Conservation (phyloP, 2,329 filamentous ascomycete genomes). For the Sclerotinia borealis region DNA sequence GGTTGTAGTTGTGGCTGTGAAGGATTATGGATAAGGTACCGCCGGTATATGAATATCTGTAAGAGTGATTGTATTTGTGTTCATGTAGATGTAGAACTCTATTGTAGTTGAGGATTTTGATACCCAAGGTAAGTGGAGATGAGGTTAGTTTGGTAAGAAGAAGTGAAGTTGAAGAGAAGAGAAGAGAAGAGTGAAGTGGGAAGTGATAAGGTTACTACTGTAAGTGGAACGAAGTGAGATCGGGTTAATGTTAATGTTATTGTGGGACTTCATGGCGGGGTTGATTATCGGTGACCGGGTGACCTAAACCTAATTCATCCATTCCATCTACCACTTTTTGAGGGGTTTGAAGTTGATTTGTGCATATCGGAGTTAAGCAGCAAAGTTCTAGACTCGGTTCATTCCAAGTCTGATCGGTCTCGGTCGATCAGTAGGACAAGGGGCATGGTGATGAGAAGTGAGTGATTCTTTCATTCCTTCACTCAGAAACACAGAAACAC, state of each 20-base stretch:
- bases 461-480: no score
- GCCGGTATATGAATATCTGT: background rate
- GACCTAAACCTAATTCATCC: no score
- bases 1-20: background rate
- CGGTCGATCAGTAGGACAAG: no score
- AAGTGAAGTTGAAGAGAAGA: background rate
- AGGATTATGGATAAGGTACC: background rate
- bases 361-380: no score
- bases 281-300: no score
- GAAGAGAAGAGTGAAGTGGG: no score
- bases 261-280: conserved; percentile 8
- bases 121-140: background rate
- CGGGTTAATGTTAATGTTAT: background rate
- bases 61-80: background rate
- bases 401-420: no score
- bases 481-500: no score
- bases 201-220: background rate
- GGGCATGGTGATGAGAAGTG: no score
- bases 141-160: background rate
- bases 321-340: no score
- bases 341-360: no score
- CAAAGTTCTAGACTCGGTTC: no score
- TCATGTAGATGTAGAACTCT: background rate
- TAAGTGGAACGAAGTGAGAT: background rate
- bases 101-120: background rate